Evolutionary conservation across 768 basidiomycete species (phyloP), one percentile per base, ranked within the genome.

Genomic region (Leccinum imitatum): DNA sequence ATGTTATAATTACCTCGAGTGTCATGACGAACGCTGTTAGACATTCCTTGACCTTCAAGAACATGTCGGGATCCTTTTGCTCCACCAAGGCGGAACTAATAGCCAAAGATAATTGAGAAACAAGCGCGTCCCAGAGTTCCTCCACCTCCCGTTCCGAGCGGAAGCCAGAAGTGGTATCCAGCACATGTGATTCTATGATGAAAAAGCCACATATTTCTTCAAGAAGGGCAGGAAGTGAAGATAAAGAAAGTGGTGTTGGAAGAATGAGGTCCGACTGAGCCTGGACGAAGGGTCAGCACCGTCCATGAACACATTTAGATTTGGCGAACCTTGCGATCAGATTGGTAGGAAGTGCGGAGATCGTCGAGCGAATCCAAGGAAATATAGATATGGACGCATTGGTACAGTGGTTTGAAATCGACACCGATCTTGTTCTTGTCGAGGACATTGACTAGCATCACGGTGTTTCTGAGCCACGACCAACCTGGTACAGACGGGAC

Each of bases 201-300:
- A 98, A 99, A 75, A 97, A 99, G 0, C 97, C 97, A 39, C 94
- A 90, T 63, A 98, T 91, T 74, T 98, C 93, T 71, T 96, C 90
- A 25, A 92, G 89, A 21, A 98, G 78, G n/a, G 83, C 71, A 1
- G 88, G 80, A 5, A 98, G 82, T 3, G 88, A 82, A 2, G 80
- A 70, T 35, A 93, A 67, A 31, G 86, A 83, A 21, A 93, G 78
- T 0, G 88, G 87, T 27, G 79, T 78, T 1, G 91, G 94, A 30
- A 99, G 84, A 71, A 98, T 97, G 9, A 99, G 84, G 63, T 91
- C 91, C 2, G 97, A 96, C 90, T 99, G 97, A 0, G 95, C 93
- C 96, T 97, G 65, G 5, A 37, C 47, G 17, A 31, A 53, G 30
- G 15, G 44, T 74, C 46, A 74, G 65, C 46, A 74, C 51, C n/a